Evolutionary conservation across 306 rosid species (phyloP).

Genomic region (Inga oerstediana): DNA sequence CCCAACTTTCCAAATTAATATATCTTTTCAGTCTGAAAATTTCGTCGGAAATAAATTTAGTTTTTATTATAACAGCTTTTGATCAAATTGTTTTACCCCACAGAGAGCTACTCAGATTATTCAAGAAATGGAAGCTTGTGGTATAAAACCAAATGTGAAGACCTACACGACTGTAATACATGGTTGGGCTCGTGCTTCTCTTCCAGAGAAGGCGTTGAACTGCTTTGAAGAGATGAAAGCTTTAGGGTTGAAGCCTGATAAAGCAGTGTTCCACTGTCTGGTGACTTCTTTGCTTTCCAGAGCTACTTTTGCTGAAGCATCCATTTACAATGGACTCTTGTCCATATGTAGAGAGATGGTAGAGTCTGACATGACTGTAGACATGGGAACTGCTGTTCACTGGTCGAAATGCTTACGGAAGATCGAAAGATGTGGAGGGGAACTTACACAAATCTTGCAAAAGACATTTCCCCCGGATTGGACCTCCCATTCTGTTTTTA

Average conservation of each 20-base stretch:
- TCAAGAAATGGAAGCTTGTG: slow-evolving; percentile 71
- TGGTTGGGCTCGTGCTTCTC: slow-evolving; percentile 97
- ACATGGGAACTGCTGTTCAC: slow-evolving; percentile 97
- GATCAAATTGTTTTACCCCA: slow-evolving; percentile 17
- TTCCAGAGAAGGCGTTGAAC: slow-evolving; percentile 88
- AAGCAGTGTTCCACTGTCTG: slow-evolving; percentile 93
- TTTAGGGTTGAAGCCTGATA: slow-evolving; percentile 85
- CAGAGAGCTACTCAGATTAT: slow-evolving; percentile 79
- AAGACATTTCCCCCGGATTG: slow-evolving; percentile 97
- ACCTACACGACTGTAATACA: slow-evolving; percentile 85
- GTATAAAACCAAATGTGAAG: slow-evolving; percentile 86
- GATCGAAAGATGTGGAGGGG: slow-evolving; percentile 89
- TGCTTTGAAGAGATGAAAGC: slow-evolving; percentile 86
- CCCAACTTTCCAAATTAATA: background rate
- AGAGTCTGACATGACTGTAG: slow-evolving; percentile 72
- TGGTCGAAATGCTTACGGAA: slow-evolving; percentile 86
- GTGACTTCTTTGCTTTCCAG: slow-evolving; percentile 93
- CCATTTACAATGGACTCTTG: slow-evolving; percentile 65
- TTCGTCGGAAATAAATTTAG: background rate
- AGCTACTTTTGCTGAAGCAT: slow-evolving; percentile 78
- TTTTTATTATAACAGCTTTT: background rate
- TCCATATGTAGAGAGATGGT: slow-evolving; percentile 79
- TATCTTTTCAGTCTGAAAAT: background rate
- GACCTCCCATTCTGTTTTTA: slow-evolving; percentile 55
- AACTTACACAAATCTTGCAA: slow-evolving; percentile 85